A percentile compares a stretch with the other conserved stretches of the same genome.
phyloP scores from a whole-genome alignment of 2,329 filamentous ascomycete species.

The Fusarium agapanthi region DNA sequence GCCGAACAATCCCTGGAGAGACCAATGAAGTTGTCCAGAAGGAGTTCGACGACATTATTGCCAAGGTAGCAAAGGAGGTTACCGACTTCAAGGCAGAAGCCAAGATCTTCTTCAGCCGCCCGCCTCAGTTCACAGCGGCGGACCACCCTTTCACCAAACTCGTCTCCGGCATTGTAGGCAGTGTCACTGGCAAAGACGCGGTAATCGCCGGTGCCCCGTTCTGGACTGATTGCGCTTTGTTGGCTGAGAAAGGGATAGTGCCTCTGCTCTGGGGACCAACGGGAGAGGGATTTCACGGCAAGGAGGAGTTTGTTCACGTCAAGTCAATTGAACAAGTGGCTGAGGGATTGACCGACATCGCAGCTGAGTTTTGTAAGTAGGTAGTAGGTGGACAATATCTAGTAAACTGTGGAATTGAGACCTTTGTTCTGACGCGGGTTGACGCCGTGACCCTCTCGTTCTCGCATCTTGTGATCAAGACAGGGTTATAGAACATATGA shows the following conservation, averaged over 20 bases:
- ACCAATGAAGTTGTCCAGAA: conserved; percentile 47
- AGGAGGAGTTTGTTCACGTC: conserved; percentile 59
- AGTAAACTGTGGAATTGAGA: not conserved
- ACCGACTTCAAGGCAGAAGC: conserved; percentile 53
- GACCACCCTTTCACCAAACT: conserved; percentile 53
- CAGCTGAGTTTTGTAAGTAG: conserved; percentile 44
- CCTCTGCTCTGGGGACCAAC: conserved; percentile 57
- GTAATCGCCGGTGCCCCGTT: conserved; percentile 47
- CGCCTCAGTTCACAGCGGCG: conserved; percentile 51
- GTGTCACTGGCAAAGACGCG: conserved; percentile 41
- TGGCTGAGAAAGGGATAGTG: conserved; percentile 55
- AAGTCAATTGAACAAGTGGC: conserved; percentile 51
- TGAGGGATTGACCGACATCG: conserved; percentile 39
- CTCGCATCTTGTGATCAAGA: too few relatives aligned
- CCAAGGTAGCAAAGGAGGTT: conserved; percentile 44
- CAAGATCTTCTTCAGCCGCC: conserved; percentile 52
- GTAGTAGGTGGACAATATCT: not conserved
- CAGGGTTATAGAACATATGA: too few relatives aligned
- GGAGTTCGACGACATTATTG: conserved; percentile 52
- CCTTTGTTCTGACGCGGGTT: too few relatives aligned
- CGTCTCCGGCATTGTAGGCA: conserved; percentile 41
- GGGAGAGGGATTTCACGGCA: conserved; percentile 59
- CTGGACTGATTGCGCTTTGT: conserved; percentile 62
- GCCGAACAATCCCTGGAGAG: conserved; percentile 58
- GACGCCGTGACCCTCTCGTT: too few relatives aligned